Evolutionary conservation across 495 filamentous ascomycete species (phyloP).

Genomic region (Trichoderma gamsii): DNA sequence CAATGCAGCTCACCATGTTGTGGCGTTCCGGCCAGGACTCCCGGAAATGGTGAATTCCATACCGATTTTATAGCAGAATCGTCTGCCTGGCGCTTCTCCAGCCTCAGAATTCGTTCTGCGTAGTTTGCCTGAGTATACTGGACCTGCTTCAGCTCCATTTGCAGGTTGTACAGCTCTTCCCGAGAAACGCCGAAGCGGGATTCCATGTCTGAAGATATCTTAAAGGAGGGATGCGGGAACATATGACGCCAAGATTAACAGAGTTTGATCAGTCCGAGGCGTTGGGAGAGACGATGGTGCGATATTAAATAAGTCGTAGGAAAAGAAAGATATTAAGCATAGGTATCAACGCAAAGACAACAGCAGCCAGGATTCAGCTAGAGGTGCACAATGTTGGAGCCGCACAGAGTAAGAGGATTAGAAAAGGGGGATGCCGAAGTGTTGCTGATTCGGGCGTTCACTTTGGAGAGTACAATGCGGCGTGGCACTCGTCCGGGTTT

Average conservation of each 20-base stretch:
- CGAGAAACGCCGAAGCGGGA: slow-evolving; percentile 44
- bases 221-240: neutral
- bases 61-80: slow-evolving; percentile 79
- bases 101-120: slow-evolving; percentile 66
- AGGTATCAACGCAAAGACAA: slow-evolving; percentile 2
- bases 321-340: neutral
- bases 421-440: neutral
- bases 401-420: neutral
- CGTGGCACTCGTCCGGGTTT: neutral
- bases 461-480: neutral
- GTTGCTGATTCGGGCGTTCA: neutral
- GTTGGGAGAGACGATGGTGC: neutral
- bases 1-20: slow-evolving; percentile 61
- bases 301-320: neutral
- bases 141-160: slow-evolving; percentile 80
- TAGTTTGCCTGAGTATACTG: slow-evolving; percentile 73
- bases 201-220: slow-evolving; percentile 43
- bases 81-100: slow-evolving; percentile 76
- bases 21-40: slow-evolving; percentile 66
- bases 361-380: neutral
- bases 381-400: neutral
- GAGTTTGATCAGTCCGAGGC: neutral
- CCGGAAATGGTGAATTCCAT: slow-evolving; percentile 85
- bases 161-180: slow-evolving; percentile 79
- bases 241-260: neutral